Evolutionary conservation across 2,329 filamentous ascomycete genomes (phyloP), one percentile per base, ranked within the genome.

Genomic region (Penicillium nordicum): DNA sequence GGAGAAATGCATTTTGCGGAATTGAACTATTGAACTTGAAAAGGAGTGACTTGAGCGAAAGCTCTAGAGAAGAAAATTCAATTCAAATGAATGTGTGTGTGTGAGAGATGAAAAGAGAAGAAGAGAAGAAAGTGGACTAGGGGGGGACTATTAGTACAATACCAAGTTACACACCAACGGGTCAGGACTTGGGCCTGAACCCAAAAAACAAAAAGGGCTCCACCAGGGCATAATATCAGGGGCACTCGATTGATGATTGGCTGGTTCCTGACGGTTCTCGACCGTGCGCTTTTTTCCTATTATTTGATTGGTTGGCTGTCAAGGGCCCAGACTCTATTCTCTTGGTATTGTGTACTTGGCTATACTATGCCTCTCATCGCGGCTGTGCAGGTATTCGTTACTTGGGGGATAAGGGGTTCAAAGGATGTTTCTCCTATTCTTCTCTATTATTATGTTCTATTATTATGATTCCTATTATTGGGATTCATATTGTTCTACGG

Each of bases 1-100:
- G 61, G 75, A 74, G 63, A 75, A 55, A 58, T 74, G 72, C 74
- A 76, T 76, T 34, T 51, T 71, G 63, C 10, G 8, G 8, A 42
- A 56, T 21, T 21, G 21, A 21, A 21, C 21, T 21, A 54, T 55
- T 55, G 52, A 55, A 58, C 30, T 45, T 43, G 47, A 57, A 58
- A 50, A 46, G 29, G 65, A 64, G 59, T 65, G 64, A 59, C 62
- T 57, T 52, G 53, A 63, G 61, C 42, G 58, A 59, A 55, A 32
- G 59, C 59, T 60, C 59, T 46, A n/a, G 38, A 42, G 29, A 43
- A 48, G 37, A 34, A 45, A 54, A 43, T 59, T 59, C 57, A 57
- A 62, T 47, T 44, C 53, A 61, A 65, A 65, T 55, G 63, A 65
- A 50, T 63, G 63, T 63, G 51, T 43, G 47, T 43, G 47, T 38